Evolutionary conservation across 805 yeast species (phyloP).

Genomic region (Lachancea quebecensis): DNA sequence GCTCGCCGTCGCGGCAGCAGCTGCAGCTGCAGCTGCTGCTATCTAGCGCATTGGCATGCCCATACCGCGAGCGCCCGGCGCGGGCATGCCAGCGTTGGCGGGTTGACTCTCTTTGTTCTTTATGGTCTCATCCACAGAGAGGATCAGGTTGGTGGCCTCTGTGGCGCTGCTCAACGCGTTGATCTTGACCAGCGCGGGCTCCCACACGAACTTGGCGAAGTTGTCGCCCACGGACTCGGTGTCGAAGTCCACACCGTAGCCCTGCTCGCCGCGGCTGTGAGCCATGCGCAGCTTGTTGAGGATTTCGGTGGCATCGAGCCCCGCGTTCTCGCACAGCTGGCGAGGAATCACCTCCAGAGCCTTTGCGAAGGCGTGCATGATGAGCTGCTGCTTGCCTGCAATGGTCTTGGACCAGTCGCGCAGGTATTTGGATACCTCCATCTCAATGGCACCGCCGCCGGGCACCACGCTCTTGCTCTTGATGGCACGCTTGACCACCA

Average conservation of each 20-base stretch:
- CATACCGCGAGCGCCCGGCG: conserved; percentile 57
- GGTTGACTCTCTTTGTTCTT: conserved; percentile 60
- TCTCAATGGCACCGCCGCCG: conserved; percentile 99
- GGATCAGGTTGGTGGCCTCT: conserved; percentile 88
- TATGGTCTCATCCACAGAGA: conserved; percentile 95
- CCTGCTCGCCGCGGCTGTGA: conserved; percentile 86
- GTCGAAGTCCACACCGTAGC: conserved; percentile 91
- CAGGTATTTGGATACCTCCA: conserved; percentile 86
- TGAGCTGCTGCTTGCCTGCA: conserved; percentile 93
- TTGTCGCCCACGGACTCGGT: conserved; percentile 78
- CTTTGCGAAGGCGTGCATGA: conserved; percentile 86
- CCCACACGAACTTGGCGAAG: conserved; percentile 89
- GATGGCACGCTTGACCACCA: conserved; percentile 94
- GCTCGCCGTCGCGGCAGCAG: too few relatives aligned
- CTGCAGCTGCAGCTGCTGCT: neutral
- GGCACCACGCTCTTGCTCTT: conserved; percentile 85
- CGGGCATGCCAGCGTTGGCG: conserved; percentile 42
- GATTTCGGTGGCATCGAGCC: conserved; percentile 93
- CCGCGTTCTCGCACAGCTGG: conserved; percentile 98
- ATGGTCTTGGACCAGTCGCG: conserved; percentile 82
- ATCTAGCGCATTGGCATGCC: conserved; percentile 48
- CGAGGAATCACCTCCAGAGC: conserved; percentile 95
- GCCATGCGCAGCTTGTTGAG: conserved; percentile 85
- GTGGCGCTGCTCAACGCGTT: conserved; percentile 95
- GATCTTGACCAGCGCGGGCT: conserved; percentile 87